Evolutionary conservation across 2,329 filamentous ascomycete species (phyloP).

Genomic region (Dactylonectria macrodidyma): DNA sequence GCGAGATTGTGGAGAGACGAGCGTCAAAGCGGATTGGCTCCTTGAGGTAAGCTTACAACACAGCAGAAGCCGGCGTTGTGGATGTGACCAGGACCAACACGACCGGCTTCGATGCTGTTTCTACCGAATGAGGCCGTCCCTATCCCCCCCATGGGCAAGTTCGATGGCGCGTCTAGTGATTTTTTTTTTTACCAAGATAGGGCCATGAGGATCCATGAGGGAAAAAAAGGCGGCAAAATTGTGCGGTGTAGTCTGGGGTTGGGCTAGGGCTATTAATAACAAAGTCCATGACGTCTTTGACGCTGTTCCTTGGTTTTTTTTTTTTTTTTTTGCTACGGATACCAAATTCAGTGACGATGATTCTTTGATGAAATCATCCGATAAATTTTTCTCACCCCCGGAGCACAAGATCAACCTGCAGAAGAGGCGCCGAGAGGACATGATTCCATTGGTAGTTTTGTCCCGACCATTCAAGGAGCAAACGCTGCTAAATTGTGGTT

Average conservation of each 20-base stretch:
- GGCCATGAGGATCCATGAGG: neutral
- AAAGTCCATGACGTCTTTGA: slow-evolving; percentile 44
- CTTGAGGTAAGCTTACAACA: slow-evolving; percentile 38
- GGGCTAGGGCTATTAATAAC: slow-evolving; percentile 4
- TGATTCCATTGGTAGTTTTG: slow-evolving; percentile 43
- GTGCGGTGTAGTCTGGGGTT: neutral
- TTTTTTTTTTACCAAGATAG: neutral
- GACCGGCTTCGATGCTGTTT: slow-evolving; percentile 32
- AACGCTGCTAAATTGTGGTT: slow-evolving; percentile 11
- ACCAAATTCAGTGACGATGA: neutral
- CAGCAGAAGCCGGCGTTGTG: slow-evolving; percentile 34
- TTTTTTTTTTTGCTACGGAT: slow-evolving; percentile 1
- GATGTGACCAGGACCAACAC: slow-evolving; percentile 35
- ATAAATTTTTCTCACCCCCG: neutral
- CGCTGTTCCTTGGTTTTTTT: slow-evolving; percentile 27
- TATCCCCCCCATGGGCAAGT: neutral
- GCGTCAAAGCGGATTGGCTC: slow-evolving; percentile 40
- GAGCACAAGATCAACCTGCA: neutral
- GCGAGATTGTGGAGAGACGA: slow-evolving; percentile 40
- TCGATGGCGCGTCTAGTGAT: slow-evolving; percentile 4
- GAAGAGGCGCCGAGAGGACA: slow-evolving; percentile 4
- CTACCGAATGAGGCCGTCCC: slow-evolving; percentile 8
- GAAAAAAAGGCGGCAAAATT: neutral
- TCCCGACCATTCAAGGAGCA: slow-evolving; percentile 26
- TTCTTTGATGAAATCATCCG: neutral